Evolutionary conservation across 805 yeast genomes (phyloP).

Genomic region (Scheffersomyces stipitis): DNA sequence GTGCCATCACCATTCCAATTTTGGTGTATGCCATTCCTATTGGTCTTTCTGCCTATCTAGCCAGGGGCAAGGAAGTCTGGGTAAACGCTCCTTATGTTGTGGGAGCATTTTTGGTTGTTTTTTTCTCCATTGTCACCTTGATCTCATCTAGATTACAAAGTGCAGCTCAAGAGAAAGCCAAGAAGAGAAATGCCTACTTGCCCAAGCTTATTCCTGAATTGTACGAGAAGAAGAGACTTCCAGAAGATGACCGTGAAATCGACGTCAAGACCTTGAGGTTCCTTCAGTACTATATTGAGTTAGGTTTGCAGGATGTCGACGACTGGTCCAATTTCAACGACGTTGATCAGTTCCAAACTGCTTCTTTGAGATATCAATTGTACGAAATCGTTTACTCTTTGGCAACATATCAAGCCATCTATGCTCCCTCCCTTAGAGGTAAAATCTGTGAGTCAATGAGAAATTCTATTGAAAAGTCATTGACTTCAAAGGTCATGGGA

Average conservation of each 20-base stretch:
- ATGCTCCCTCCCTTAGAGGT: constrained; percentile 8
- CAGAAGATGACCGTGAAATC: constrained; percentile 6
- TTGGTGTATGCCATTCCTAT: constrained; percentile 5
- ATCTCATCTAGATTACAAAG: constrained; percentile 3
- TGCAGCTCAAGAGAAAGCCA: constrained; percentile 1
- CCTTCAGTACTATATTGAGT: constrained; percentile 7
- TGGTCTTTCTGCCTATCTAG: constrained; percentile 3
- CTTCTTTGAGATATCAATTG: constrained; percentile 8
- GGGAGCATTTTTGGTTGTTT: constrained; percentile 1
- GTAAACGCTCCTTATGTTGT: constrained; percentile 1
- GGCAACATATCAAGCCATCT: constrained; percentile 7
- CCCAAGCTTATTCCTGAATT: constrained; percentile 5
- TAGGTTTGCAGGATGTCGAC: constrained; percentile 9
- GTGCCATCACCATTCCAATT: constrained; percentile 6
- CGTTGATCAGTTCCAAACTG: constrained; percentile 4
- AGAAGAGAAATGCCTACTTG: constrained; percentile 4
- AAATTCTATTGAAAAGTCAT: constrained; percentile 7
- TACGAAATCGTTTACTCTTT: constrained; percentile 8
- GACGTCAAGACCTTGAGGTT: constrained; percentile 5
- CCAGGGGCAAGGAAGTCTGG: constrained; percentile 3
- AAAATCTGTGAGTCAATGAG: constrained; percentile 6
- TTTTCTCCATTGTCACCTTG: constrained; percentile 2
- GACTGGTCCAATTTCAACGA: constrained; percentile 7
- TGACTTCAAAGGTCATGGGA: constrained; percentile 6
- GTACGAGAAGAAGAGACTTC: constrained; percentile 2